Evolutionary conservation across 768 basidiomycete genomes (phyloP).

Genomic region (Tylopilus rubrobrunneus): DNA sequence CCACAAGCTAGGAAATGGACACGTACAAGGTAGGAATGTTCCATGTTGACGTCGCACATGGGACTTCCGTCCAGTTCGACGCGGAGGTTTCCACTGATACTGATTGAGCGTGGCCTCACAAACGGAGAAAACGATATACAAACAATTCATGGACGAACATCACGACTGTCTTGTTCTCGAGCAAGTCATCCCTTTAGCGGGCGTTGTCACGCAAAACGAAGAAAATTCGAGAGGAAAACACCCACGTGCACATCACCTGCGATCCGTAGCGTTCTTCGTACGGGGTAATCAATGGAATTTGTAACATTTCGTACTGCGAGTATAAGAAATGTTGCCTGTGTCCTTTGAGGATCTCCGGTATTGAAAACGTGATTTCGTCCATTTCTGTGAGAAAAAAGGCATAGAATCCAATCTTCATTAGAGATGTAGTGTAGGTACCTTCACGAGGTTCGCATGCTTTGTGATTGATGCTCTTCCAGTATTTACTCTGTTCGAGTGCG

Average conservation of each 20-base stretch:
- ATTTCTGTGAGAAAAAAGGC: constrained; percentile 40
- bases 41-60: constrained; percentile 69
- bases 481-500: constrained; percentile 80
- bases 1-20: not conserved
- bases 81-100: constrained; percentile 77
- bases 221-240: not conserved
- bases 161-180: constrained; percentile 72
- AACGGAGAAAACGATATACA: constrained; percentile 26
- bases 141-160: constrained; percentile 96
- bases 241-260: constrained; percentile 90
- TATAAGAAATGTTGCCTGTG: constrained; percentile 85
- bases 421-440: constrained; percentile 40
- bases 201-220: constrained; percentile 1
- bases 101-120: not conserved
- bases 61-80: constrained; percentile 74
- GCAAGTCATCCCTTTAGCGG: constrained; percentile 62
- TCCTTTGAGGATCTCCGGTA: constrained; percentile 83
- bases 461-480: constrained; percentile 85
- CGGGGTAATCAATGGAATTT: constrained; percentile 71
- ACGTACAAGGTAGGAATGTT: constrained; percentile 80
- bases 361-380: constrained; percentile 58
- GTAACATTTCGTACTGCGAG: constrained; percentile 71
- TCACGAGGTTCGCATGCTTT: constrained; percentile 80
- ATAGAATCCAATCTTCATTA: not conserved
- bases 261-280: constrained; percentile 71